A percentile compares a stretch with the other conserved stretches of the same genome.
These are phyloP conservation scores for Vaccinium myrtillus DNA, from an alignment of 148 eudicot genomes.

Conservation along the genomic window DNA sequence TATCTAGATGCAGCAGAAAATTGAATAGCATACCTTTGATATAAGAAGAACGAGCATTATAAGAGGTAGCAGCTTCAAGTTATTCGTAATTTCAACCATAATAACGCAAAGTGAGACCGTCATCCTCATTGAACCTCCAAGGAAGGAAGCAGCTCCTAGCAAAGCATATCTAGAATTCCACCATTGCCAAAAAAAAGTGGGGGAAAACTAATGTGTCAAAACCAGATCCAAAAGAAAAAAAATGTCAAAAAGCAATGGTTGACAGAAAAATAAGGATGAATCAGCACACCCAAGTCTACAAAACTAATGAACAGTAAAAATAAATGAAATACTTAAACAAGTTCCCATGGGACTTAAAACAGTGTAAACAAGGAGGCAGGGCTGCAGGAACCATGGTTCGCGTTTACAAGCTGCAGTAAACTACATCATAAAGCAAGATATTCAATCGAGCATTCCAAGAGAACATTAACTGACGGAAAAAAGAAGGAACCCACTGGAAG, in stretches of 20 bases:
- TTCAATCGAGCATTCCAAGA: neutral
- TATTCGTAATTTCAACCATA: slow-evolving; percentile 97
- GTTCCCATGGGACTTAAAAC: neutral
- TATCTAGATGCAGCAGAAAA: slow-evolving; percentile 13
- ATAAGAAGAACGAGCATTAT: slow-evolving; percentile 99
- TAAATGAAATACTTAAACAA: slow-evolving; percentile 1
- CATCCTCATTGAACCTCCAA: slow-evolving; percentile 99
- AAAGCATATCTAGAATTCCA: slow-evolving; percentile 69
- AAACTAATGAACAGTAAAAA: neutral
- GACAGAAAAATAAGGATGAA: neutral
- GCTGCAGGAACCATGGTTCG: neutral
- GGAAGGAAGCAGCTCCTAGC: slow-evolving; percentile 95
- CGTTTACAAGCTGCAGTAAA: neutral
- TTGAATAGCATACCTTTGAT: slow-evolving; percentile 62
- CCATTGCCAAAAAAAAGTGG: neutral
- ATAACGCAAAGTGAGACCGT: slow-evolving; percentile 97
- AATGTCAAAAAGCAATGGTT: neutral
- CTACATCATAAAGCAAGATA: neutral
- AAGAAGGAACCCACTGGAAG: neutral
- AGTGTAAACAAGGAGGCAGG: neutral
- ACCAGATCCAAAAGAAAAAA: neutral
- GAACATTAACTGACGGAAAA: neutral
- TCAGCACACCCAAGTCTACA: neutral
- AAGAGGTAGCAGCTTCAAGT: slow-evolving; percentile 89
- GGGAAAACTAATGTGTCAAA: neutral